Base-by-base conservation (phyloP, 768 basidiomycete genomes). In the Phallus indusiatus region DNA sequence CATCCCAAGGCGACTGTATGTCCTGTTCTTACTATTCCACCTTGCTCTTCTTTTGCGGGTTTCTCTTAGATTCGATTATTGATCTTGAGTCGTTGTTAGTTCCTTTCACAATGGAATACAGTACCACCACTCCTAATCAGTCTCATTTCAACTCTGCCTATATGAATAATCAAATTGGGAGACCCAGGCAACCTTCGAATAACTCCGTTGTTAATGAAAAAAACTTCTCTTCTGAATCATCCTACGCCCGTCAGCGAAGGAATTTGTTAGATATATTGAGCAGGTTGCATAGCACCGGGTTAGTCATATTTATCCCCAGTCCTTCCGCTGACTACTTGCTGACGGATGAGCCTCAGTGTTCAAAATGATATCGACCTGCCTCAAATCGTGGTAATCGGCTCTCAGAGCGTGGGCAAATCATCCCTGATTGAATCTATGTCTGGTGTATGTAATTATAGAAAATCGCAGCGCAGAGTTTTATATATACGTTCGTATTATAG, bases 391-490 rank as follows among this genome's bases (percentile, higher is more conserved):
- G 87, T 88, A 47, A 78, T 88, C 17, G 87, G 88, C 0, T 78
- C 75, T 1, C 88, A 90, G 62, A 85, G 82, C 48, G 85, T 84
- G 0, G 88, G 88, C 0, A 89, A 89, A 64, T 86, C 85, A 0
- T 89, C 87, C 0, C 74, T 89, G 2, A 88, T 90, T 11, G 87
- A 90, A 63, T 79, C 84, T 0, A 88, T 90, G 50, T 86, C 85
- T 24, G 49, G 49, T 16, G 57, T 59, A 16, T 49, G 56, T 50
- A 10, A 35, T 16, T 51, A 17, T 12, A 17, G 18, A 9, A n/a
- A 34, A n/a, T 22, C 12, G n/a, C 37, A 17, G 24, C 11, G 14
- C 18, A 21, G 16, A n/a, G 22, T 1, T 51, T 6, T 35, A 7
- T 21, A 37, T 17, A 17, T 28, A 1, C 28, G 1, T 50, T 28